These are phyloP conservation scores for Tricholoma sp. DNA, from an alignment of 768 basidiomycete species.

Conservation along the genomic window DNA sequence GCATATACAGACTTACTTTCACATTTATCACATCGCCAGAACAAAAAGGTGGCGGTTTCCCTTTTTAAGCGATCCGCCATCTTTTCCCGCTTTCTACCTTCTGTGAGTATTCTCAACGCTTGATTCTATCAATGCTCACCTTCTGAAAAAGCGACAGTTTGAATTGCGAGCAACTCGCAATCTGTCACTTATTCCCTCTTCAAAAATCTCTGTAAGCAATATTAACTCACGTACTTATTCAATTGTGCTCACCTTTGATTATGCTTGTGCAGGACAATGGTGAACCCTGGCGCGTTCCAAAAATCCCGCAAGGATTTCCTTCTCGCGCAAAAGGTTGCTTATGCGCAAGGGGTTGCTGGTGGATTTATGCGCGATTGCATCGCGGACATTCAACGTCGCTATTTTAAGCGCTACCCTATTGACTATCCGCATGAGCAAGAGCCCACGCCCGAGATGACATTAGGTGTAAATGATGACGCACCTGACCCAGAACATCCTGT, in stretches of 20 bases:
- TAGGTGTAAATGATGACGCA: background rate
- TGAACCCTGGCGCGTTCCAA: background rate
- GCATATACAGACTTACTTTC: background rate
- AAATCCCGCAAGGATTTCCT: background rate
- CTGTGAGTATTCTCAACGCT: background rate
- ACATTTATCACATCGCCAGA: background rate
- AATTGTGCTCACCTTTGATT: background rate
- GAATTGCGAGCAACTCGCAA: background rate
- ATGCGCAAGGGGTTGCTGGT: background rate
- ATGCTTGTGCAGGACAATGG: background rate
- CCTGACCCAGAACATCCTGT: background rate
- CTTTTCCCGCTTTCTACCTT: background rate
- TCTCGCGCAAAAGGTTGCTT: background rate
- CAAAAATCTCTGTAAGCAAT: background rate
- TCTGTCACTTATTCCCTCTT: background rate
- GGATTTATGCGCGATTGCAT: background rate
- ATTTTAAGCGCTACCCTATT: conserved; percentile 10
- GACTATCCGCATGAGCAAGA: conserved; percentile 5
- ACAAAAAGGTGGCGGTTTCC: background rate
- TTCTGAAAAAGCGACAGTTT: background rate
- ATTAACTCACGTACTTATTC: background rate
- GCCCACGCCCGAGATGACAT: background rate
- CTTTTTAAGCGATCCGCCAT: background rate
- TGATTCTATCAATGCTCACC: background rate
- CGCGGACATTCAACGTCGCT: conserved; percentile 5